Conservation (phyloP, 2,329 filamentous ascomycete genomes). For the Aspergillus sp. region DNA sequence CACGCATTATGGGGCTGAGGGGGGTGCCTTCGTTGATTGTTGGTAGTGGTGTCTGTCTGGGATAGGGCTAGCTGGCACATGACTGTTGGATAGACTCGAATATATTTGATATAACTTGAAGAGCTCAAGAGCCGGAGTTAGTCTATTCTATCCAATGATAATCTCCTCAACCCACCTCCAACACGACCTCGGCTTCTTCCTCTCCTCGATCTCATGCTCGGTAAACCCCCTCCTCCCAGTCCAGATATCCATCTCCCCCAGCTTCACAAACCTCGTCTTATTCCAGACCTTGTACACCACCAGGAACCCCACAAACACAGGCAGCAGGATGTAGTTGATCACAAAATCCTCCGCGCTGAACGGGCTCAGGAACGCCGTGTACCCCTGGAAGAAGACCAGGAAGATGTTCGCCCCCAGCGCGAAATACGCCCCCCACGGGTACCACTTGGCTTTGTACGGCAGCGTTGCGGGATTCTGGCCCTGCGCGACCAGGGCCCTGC, state of each 20-base stretch:
- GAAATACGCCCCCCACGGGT: slow-evolving; percentile 43
- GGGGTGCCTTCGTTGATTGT: slow-evolving; percentile 60
- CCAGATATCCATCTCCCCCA: slow-evolving; percentile 33
- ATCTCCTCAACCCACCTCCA: slow-evolving; percentile 13
- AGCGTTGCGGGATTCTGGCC: slow-evolving; percentile 31
- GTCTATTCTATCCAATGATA: slow-evolving; percentile 20
- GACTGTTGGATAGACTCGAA: no score
- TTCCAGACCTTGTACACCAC: slow-evolving; percentile 39
- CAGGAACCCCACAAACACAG: slow-evolving; percentile 40
- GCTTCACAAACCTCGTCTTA: slow-evolving; percentile 26
- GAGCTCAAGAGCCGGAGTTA: no score
- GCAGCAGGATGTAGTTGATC: slow-evolving; percentile 47
- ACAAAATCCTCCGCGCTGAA: slow-evolving; percentile 45
- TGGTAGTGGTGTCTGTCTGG: no score
- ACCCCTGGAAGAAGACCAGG: slow-evolving; percentile 45
- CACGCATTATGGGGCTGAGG: slow-evolving; percentile 60
- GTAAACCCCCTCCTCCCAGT: slow-evolving; percentile 21
- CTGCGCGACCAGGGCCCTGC: slow-evolving; percentile 28
- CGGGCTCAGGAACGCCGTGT: slow-evolving; percentile 42
- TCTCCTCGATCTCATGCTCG: slow-evolving; percentile 5
- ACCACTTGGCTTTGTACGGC: slow-evolving; percentile 41
- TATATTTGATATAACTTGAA: no score
- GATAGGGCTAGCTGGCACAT: no score
- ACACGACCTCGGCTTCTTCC: slow-evolving; percentile 5
- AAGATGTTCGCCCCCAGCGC: slow-evolving; percentile 41